Evolutionary conservation across 352 stramenopile genomes (phyloP).

Genomic region (Phytopythium litorale): DNA sequence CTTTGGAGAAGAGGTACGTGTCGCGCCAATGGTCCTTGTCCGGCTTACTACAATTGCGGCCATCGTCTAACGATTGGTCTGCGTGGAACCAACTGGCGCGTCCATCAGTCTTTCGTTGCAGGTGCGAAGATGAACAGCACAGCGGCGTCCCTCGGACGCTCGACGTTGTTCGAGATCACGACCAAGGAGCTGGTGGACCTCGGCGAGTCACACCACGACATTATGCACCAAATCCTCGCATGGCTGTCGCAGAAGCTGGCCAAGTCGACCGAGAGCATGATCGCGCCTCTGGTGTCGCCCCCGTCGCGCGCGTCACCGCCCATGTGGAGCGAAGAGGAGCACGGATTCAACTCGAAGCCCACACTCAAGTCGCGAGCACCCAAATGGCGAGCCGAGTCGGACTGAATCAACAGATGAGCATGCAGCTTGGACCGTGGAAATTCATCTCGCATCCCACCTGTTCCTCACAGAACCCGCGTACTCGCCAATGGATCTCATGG

Average conservation of each 20-base stretch:
- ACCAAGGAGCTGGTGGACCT: slow-evolving; percentile 76
- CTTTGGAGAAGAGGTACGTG: slow-evolving; percentile 77
- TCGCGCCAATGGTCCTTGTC: neutral
- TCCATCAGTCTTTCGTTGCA: slow-evolving; percentile 61
- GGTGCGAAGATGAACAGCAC: slow-evolving; percentile 38
- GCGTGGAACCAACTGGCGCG: neutral
- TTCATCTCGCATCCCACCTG: too few relatives aligned
- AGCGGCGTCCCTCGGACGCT: slow-evolving; percentile 44
- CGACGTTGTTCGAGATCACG: slow-evolving; percentile 70
- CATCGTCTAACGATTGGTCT: slow-evolving; percentile 1
- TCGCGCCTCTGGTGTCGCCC: slow-evolving; percentile 54
- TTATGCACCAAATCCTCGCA: slow-evolving; percentile 80
- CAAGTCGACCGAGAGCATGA: slow-evolving; percentile 60
- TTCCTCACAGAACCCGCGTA: neutral
- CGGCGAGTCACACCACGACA: slow-evolving; percentile 74
- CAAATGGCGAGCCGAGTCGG: slow-evolving; percentile 54
- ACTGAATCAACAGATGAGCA: slow-evolving; percentile 18
- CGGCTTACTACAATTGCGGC: neutral
- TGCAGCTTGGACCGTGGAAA: neutral
- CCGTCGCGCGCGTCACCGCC: slow-evolving; percentile 8
- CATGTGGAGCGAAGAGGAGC: slow-evolving; percentile 33
- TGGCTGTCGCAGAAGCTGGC: slow-evolving; percentile 75
- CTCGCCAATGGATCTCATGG: neutral
- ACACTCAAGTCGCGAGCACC: slow-evolving; percentile 21
- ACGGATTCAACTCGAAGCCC: slow-evolving; percentile 5